phyloP scores from a whole-genome alignment of 768 basidiomycete genomes.

The Phylloporus rhodoxanthus region DNA sequence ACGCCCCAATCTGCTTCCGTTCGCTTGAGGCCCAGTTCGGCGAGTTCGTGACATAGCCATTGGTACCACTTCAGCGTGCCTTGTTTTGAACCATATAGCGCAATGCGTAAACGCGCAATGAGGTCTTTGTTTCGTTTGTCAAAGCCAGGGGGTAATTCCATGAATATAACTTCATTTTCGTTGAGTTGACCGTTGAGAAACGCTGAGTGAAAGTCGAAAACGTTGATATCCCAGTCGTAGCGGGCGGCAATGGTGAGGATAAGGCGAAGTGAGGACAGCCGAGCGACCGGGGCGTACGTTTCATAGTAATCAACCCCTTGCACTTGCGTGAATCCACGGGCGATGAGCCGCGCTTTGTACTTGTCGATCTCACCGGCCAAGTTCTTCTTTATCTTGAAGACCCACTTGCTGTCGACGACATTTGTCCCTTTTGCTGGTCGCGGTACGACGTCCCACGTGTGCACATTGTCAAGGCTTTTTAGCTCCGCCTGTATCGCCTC shows the following conservation, averaged over 20 bases:
- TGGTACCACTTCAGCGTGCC: slow-evolving; percentile 7
- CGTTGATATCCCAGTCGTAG: slow-evolving; percentile 7
- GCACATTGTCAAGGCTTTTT: too few relatives aligned
- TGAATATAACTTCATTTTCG: slow-evolving; percentile 5
- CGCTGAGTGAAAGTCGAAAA: slow-evolving; percentile 8
- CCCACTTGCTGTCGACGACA: slow-evolving; percentile 1
- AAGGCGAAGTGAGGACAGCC: slow-evolving; percentile 7
- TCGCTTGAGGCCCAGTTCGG: neutral
- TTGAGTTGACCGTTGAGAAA: slow-evolving; percentile 11
- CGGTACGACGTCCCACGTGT: neutral
- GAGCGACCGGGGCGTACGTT: neutral
- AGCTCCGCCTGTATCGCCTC: neutral
- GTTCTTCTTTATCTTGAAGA: slow-evolving; percentile 3
- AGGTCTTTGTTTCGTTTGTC: too few relatives aligned
- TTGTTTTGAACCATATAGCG: slow-evolving; percentile 9
- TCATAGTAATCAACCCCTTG: slow-evolving; percentile 1
- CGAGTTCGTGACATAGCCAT: neutral
- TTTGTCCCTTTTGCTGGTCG: neutral
- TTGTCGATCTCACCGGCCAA: neutral
- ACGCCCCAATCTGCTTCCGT: too few relatives aligned
- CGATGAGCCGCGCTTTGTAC: neutral
- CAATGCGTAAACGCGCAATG: neutral
- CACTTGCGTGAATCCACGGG: neutral
- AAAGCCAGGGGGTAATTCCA: slow-evolving; percentile 2
- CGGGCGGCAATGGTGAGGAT: slow-evolving; percentile 6